Evolutionary conservation across 306 rosid genomes (phyloP).

Genomic region (Astragalus glycyphyllos): DNA sequence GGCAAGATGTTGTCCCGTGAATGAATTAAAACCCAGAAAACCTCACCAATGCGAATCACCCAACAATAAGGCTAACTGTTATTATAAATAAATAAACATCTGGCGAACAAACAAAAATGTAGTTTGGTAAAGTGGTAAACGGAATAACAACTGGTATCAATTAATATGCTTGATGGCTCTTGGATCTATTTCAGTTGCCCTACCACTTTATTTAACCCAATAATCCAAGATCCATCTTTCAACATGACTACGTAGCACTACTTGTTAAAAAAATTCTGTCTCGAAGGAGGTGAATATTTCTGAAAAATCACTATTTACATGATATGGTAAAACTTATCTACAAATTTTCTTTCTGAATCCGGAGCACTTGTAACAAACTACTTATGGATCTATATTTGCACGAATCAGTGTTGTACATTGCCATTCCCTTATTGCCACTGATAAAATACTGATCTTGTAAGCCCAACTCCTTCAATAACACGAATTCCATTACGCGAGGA

Average conservation of each 20-base stretch:
- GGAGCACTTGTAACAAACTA: constrained; percentile 23
- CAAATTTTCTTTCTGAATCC: background rate
- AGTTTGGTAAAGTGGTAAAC: constrained; percentile 3
- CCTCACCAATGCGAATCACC: background rate
- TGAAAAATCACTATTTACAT: constrained; percentile 29
- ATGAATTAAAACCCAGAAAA: background rate
- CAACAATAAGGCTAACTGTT: background rate
- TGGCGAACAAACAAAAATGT: background rate
- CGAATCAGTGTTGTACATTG: constrained; percentile 18
- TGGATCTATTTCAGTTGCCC: background rate
- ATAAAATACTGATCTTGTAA: constrained; percentile 3
- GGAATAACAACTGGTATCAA: background rate
- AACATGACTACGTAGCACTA: too few species aligned
- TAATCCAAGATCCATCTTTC: too few species aligned
- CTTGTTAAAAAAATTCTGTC: too few species aligned
- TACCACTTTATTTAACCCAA: constrained; percentile 5
- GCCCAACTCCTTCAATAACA: constrained; percentile 2
- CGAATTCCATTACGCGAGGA: constrained; percentile 20
- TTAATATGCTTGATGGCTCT: background rate
- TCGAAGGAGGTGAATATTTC: background rate
- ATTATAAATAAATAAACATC: background rate
- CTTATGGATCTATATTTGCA: constrained; percentile 4
- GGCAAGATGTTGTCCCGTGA: background rate
- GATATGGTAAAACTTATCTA: constrained; percentile 12
- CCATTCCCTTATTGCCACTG: constrained; percentile 17